These are phyloP conservation scores for Jatropha podagrica DNA, from an alignment of 441 rosid species.

Conservation along the genomic window DNA sequence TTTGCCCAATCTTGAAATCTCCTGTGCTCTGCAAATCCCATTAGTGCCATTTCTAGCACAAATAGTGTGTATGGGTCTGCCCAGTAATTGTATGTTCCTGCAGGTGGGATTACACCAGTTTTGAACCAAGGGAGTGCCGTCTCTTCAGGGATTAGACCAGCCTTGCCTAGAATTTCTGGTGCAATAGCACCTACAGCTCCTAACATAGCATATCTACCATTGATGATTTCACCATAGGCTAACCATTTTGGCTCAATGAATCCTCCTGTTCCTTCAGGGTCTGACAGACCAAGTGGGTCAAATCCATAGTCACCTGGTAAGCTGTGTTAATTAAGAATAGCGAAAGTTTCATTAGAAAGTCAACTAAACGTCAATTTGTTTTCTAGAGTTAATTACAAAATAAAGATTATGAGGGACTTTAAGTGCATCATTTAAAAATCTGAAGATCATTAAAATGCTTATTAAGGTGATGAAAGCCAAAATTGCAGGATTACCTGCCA, in stretches of 20 bases:
- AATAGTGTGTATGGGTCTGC: constrained; percentile 86
- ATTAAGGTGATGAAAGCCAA: background rate
- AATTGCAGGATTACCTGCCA: constrained; percentile 58
- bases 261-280: constrained; percentile 94
- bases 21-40: constrained; percentile 98
- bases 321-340: constrained; percentile 32
- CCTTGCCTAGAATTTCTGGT: constrained; percentile 82
- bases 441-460: background rate
- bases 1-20: constrained; percentile 91
- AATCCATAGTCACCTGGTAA: constrained; percentile 95
- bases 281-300: constrained; percentile 96
- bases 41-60: constrained; percentile 81
- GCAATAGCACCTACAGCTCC: constrained; percentile 82
- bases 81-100: constrained; percentile 92
- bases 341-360: background rate
- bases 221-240: constrained; percentile 88
- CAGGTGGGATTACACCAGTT: constrained; percentile 94
- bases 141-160: constrained; percentile 72
- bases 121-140: constrained; percentile 95
- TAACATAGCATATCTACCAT: constrained; percentile 83
- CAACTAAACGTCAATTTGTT: background rate
- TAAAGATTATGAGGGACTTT: no score
- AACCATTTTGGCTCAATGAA: constrained; percentile 95
- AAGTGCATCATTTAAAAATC: no score
- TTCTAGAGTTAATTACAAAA: no score